Conservation (phyloP, 2,329 filamentous ascomycete species). For the Colletotrichum limetticola region DNA sequence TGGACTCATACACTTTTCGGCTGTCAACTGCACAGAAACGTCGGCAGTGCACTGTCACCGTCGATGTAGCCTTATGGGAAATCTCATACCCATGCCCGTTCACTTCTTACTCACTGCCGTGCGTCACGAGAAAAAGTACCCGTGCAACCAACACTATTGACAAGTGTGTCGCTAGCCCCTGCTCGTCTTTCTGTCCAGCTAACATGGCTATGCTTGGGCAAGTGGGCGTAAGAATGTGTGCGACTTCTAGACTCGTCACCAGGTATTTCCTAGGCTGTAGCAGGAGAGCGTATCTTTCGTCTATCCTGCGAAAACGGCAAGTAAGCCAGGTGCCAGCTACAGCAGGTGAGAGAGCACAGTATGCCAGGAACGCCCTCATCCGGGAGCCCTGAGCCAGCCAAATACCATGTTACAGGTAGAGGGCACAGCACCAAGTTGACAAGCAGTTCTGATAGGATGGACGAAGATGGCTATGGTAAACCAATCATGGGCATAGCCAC, state of each 20-base stretch:
- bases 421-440: neutral
- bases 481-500: neutral
- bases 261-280: neutral
- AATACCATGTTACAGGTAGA: neutral
- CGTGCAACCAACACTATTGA: neutral
- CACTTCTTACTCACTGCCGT: neutral
- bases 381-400: neutral
- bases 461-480: neutral
- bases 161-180: neutral
- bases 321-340: neutral
- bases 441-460: neutral
- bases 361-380: neutral
- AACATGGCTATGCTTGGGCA: neutral
- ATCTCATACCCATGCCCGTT: neutral
- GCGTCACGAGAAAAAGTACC: neutral
- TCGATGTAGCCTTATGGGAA: neutral
- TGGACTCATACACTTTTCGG: neutral
- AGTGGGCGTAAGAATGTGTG: neutral
- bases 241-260: neutral
- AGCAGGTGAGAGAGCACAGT: neutral
- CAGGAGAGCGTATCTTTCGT: neutral
- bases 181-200: neutral
- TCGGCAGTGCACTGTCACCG: neutral
- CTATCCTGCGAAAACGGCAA: neutral
- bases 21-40: neutral